These are phyloP conservation scores for Priceomyces carsonii DNA, from an alignment of 805 yeast genomes.

Conservation along the genomic window DNA sequence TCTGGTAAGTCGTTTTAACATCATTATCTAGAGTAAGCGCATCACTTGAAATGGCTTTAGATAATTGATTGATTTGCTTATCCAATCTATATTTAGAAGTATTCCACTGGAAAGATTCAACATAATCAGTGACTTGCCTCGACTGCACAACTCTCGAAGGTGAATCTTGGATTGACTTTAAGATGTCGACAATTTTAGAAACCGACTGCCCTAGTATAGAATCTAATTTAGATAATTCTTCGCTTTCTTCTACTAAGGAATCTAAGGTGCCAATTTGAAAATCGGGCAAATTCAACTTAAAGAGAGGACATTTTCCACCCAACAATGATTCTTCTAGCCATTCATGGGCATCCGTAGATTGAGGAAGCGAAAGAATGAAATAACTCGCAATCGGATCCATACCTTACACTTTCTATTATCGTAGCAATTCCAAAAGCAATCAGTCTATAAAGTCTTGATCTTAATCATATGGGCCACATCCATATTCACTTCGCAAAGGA, in stretches of 20 bases:
- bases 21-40: slow-evolving; percentile 83
- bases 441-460: no score
- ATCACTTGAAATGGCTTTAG: slow-evolving; percentile 69
- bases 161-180: slow-evolving; percentile 42
- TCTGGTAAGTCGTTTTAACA: slow-evolving; percentile 71
- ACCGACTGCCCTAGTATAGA: slow-evolving; percentile 71
- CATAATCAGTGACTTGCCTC: slow-evolving; percentile 56
- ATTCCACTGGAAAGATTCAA: slow-evolving; percentile 85
- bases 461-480: no score
- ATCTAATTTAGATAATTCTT: slow-evolving; percentile 83
- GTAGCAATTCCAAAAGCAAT: no score
- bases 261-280: slow-evolving; percentile 96
- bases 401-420: slow-evolving; percentile 6
- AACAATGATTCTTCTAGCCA: slow-evolving; percentile 60
- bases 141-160: slow-evolving; percentile 40
- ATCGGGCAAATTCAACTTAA: slow-evolving; percentile 66
- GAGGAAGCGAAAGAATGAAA: slow-evolving; percentile 61
- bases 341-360: slow-evolving; percentile 44
- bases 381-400: slow-evolving; percentile 44
- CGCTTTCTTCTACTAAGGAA: slow-evolving; percentile 85
- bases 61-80: slow-evolving; percentile 75
- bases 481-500: no score
- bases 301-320: slow-evolving; percentile 59
- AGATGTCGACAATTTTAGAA: slow-evolving; percentile 73
- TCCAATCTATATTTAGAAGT: slow-evolving; percentile 82